Evolutionary conservation across 2,329 filamentous ascomycete genomes (phyloP).

Genomic region (Albifimbria verrucaria): DNA sequence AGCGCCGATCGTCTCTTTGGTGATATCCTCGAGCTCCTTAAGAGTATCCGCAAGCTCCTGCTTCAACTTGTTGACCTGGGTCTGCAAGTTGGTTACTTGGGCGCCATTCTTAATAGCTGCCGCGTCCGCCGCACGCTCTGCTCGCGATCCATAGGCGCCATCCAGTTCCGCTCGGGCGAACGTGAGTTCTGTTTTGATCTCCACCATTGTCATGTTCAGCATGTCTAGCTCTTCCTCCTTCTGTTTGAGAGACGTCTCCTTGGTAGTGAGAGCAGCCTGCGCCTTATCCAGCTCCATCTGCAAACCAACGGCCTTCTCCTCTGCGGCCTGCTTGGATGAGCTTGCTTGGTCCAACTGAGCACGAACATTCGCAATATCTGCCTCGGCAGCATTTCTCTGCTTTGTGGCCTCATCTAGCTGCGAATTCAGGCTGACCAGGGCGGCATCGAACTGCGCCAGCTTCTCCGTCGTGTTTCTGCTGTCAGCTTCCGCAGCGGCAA

Average conservation of each 20-base stretch:
- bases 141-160: slow-evolving; percentile 56
- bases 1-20: slow-evolving; percentile 46
- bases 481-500: slow-evolving; percentile 30
- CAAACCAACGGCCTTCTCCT: not conserved
- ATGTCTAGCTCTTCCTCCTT: slow-evolving; percentile 50
- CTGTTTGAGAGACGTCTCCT: slow-evolving; percentile 42
- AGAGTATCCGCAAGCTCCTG: slow-evolving; percentile 48
- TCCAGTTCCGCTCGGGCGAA: slow-evolving; percentile 61
- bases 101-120: slow-evolving; percentile 48
- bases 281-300: slow-evolving; percentile 14
- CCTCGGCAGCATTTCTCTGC: not conserved
- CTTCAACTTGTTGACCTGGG: slow-evolving; percentile 48
- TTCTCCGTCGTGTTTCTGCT: slow-evolving; percentile 32
- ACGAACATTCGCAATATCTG: not conserved
- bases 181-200: slow-evolving; percentile 60
- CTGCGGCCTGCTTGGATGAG: not conserved
- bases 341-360: not conserved
- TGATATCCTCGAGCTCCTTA: slow-evolving; percentile 51
- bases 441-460: slow-evolving; percentile 25
- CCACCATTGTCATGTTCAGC: slow-evolving; percentile 49
- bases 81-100: slow-evolving; percentile 43
- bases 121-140: slow-evolving; percentile 56
- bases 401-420: not conserved
- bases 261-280: slow-evolving; percentile 17
- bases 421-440: slow-evolving; percentile 21